Percentiles rank a stretch among this genome's conserved stretches.
These are phyloP conservation scores for Rhodosporidiobolus sp. DNA, from an alignment of 768 basidiomycete species.

Conservation along the genomic window DNA sequence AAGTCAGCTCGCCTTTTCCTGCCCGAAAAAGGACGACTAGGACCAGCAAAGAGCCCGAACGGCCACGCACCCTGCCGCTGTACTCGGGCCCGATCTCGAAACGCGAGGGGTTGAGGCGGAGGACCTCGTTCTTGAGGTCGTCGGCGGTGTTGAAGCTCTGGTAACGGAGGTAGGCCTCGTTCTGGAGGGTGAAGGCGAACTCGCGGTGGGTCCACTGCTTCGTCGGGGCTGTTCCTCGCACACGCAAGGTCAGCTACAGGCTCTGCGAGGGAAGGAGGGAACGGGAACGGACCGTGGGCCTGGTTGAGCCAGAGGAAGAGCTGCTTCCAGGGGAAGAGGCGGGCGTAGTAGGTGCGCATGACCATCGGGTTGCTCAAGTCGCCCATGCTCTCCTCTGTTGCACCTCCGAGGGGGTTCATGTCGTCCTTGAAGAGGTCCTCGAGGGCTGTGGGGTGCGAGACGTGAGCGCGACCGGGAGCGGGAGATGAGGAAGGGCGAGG, in stretches of 20 bases:
- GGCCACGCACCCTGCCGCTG: constrained; percentile 67
- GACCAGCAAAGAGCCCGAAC: too few relatives aligned
- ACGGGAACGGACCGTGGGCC: constrained; percentile 58
- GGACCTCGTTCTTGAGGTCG: constrained; percentile 86
- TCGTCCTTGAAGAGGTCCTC: constrained; percentile 34
- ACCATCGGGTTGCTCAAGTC: constrained; percentile 47
- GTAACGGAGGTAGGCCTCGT: constrained; percentile 91
- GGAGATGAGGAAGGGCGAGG: background rate
- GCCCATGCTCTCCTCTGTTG: constrained; percentile 24
- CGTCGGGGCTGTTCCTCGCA: constrained; percentile 53
- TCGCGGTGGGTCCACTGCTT: constrained; percentile 88
- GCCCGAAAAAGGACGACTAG: background rate
- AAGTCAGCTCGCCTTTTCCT: background rate
- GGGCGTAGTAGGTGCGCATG: constrained; percentile 76
- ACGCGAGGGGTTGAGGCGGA: constrained; percentile 78
- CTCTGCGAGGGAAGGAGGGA: background rate
- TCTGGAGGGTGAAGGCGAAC: constrained; percentile 86
- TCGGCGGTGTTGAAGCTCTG: constrained; percentile 81
- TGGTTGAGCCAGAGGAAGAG: constrained; percentile 95
- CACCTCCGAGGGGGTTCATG: constrained; percentile 1
- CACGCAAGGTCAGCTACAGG: background rate
- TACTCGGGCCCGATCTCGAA: constrained; percentile 98
- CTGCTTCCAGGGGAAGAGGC: constrained; percentile 90
- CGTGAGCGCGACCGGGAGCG: background rate
- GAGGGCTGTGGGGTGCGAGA: constrained; percentile 24